These are phyloP conservation scores for Immersiporthe knoxdaviesiana DNA, from an alignment of 2,329 filamentous ascomycete genomes.

Conservation along the genomic window DNA sequence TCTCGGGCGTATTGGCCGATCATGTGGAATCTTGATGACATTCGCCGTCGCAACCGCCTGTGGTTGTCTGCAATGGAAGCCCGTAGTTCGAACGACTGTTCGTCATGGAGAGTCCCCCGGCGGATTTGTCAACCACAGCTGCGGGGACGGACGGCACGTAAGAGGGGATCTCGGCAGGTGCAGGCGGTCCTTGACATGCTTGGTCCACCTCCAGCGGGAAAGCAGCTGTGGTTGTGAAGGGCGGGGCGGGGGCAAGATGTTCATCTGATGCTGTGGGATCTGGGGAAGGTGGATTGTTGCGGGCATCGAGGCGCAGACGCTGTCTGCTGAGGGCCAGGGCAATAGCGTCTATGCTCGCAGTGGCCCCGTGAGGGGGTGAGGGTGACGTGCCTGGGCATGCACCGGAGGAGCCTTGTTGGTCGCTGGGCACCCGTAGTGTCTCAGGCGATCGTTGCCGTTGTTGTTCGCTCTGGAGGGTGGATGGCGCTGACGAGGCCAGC, in stretches of 20 bases:
- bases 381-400: background rate
- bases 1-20: conserved; percentile 15
- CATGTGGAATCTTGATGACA: conserved; percentile 26
- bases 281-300: conserved; percentile 5
- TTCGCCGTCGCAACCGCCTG: conserved; percentile 27
- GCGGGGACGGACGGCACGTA: conserved; percentile 11
- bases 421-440: background rate
- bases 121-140: background rate
- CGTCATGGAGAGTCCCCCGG: background rate
- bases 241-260: conserved; percentile 6
- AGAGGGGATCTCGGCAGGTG: conserved; percentile 6
- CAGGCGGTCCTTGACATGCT: background rate
- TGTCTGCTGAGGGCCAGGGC: conserved; percentile 26
- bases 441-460: background rate
- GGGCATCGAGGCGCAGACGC: conserved; percentile 22
- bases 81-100: background rate
- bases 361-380: background rate
- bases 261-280: background rate
- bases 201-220: background rate
- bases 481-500: background rate
- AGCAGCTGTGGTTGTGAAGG: conserved; percentile 19
- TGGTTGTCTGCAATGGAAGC: conserved; percentile 1
- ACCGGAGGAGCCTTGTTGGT: background rate
- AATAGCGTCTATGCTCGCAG: conserved; percentile 25
- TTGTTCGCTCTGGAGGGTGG: background rate